Conservation (phyloP, 1,139 yeast species). For the Pichia sp. region DNA sequence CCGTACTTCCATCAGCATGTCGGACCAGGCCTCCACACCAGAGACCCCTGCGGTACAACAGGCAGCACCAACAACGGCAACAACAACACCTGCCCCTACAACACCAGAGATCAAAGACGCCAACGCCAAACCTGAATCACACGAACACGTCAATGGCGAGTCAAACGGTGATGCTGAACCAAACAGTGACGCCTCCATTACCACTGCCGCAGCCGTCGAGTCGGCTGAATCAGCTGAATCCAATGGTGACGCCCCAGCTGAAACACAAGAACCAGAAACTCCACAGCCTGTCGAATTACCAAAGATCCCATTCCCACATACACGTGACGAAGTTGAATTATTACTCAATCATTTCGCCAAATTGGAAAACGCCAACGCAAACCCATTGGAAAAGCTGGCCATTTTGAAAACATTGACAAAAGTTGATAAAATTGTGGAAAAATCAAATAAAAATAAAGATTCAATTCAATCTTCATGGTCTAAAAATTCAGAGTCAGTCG, state of each 20-base stretch:
- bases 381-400: slow-evolving; percentile 26
- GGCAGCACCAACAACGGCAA: too few relatives aligned
- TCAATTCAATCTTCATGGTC: slow-evolving; percentile 24
- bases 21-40: background rate
- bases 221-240: too few relatives aligned
- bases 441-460: slow-evolving; percentile 17
- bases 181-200: too few relatives aligned
- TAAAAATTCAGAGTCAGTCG: slow-evolving; percentile 34
- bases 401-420: slow-evolving; percentile 23
- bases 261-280: too few relatives aligned
- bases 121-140: too few relatives aligned
- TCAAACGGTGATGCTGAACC: too few relatives aligned
- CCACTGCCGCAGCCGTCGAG: too few relatives aligned
- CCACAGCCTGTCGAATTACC: slow-evolving; percentile 1
- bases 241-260: too few relatives aligned
- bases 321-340: slow-evolving; percentile 7
- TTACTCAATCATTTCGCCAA: slow-evolving; percentile 20
- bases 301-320: slow-evolving; percentile 9
- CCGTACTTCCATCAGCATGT: background rate
- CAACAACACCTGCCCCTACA: too few relatives aligned
- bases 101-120: too few relatives aligned
- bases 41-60: too few relatives aligned
- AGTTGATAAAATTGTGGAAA: slow-evolving; percentile 22
- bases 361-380: slow-evolving; percentile 20
- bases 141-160: too few relatives aligned